Base-by-base conservation (phyloP, 305 asterid genomes). In the Solanum hybrid region DNA sequence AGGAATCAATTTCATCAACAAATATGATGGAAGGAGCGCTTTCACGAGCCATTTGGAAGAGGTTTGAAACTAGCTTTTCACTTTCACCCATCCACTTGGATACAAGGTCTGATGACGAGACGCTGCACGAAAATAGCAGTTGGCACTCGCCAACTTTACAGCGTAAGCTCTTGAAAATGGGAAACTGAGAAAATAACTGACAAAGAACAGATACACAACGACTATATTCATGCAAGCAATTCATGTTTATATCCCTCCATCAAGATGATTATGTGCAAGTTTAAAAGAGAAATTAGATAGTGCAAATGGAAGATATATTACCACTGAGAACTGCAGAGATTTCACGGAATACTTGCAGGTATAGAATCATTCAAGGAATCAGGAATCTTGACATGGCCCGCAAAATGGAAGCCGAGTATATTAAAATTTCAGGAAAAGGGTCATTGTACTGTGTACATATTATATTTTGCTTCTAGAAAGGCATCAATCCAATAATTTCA, bases 31-130 rank as follows among this genome's bases (percentile, higher is more conserved):
- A 93, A 33, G 99, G 99, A 89, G 99, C 92, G 89, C 99, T 97
- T 91, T 97, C 99, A 51, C 98, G 98, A 86, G 99, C 98, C 99
- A 97, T 96, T 92, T 97, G 96, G 94, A 97, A 96, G 89, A 97
- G 99, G 91, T 94, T 97, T 39, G 99, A 96, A 88, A 97, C 99
- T 64, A 97, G 96, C 94, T 96, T 97, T 90, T 97, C 99, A 93
- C 99, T 97, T 93, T 97, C 99, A 86, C 99, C 99, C 99, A 97
- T 97, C 99, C 99, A 97, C 91, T 97, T 97, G 16, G 99, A 97
- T 39, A 97, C 99, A 90, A 97, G 95, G 92, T 97, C 99, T 37
- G 99, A 97, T 42, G 99, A 97, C 46, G 99, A 97, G 90, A 97
- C 92, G 88, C 99, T 96, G 96, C 93, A 94, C 89, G 90, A 92